A percentile compares a stretch with the other conserved stretches of the same genome.
These are phyloP conservation scores for Colletotrichum sp. DNA, from an alignment of 2,329 filamentous ascomycete genomes.

Conservation along the genomic window DNA sequence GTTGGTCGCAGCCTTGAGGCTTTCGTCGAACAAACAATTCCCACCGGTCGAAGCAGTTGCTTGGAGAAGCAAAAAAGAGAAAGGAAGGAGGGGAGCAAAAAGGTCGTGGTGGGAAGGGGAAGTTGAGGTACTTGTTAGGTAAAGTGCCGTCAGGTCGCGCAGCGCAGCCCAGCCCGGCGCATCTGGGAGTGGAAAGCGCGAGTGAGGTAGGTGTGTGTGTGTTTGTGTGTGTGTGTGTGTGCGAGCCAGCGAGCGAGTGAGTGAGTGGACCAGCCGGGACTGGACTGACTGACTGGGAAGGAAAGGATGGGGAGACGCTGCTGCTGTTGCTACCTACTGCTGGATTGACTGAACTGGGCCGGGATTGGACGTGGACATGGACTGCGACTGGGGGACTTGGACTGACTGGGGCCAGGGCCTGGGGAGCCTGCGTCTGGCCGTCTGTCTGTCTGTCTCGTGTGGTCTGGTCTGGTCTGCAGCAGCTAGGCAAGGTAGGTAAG, in stretches of 20 bases:
- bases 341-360: background rate
- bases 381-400: background rate
- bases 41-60: slow-evolving; percentile 20
- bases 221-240: background rate
- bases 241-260: background rate
- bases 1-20: background rate
- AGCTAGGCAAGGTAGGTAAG: background rate
- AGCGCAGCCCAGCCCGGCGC: slow-evolving; percentile 5
- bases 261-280: background rate
- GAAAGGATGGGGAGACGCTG: background rate
- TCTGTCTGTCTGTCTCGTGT: background rate
- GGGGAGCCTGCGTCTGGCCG: background rate
- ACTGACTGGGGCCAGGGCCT: background rate
- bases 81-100: background rate
- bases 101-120: slow-evolving; percentile 15
- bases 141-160: slow-evolving; percentile 6
- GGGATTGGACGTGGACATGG: background rate
- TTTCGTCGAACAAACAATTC: slow-evolving; percentile 19
- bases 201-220: background rate
- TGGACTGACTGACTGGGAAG: background rate
- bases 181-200: background rate
- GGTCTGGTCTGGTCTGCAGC: background rate
- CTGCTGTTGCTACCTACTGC: background rate
- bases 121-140: slow-evolving; percentile 22
- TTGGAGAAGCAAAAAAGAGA: slow-evolving; percentile 9